Conservation (phyloP, 2,329 filamentous ascomycete genomes). For the Botrytis hyacinthi region DNA sequence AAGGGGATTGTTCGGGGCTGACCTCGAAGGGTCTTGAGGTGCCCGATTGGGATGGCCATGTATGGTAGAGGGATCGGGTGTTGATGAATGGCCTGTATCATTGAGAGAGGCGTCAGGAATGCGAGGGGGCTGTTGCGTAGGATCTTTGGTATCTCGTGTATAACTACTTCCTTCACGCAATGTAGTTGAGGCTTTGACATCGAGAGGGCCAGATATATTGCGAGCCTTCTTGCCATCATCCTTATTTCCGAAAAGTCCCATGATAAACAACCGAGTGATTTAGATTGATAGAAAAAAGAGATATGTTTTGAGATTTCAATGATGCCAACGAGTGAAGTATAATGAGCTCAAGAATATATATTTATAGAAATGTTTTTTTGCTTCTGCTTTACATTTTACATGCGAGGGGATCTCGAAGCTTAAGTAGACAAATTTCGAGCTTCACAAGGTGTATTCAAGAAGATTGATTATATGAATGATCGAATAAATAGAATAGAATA, state of each 20-base stretch:
- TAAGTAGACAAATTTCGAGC: background rate
- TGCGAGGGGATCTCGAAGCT: background rate
- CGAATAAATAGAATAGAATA: background rate
- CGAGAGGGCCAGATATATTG: background rate
- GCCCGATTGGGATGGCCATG: background rate
- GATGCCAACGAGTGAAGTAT: background rate
- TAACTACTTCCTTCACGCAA: too few relatives aligned
- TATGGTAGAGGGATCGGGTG: background rate
- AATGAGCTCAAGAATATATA: background rate
- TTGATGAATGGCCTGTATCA: background rate
- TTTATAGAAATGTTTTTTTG: background rate
- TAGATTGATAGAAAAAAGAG: background rate
- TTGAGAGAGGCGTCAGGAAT: background rate
- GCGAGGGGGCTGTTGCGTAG: background rate
- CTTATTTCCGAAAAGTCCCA: background rate
- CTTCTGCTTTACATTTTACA: background rate
- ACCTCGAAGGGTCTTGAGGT: background rate
- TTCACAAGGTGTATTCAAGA: background rate
- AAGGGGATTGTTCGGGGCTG: background rate
- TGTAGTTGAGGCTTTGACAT: too few relatives aligned
- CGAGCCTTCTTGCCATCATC: background rate
- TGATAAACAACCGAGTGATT: background rate
- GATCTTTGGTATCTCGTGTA: too few relatives aligned
- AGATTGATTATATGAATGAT: background rate
- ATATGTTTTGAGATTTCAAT: background rate